Evolutionary conservation across 345 rosid genomes (phyloP), one percentile per base, ranked within the genome.

Genomic region (Passiflora organensis): DNA sequence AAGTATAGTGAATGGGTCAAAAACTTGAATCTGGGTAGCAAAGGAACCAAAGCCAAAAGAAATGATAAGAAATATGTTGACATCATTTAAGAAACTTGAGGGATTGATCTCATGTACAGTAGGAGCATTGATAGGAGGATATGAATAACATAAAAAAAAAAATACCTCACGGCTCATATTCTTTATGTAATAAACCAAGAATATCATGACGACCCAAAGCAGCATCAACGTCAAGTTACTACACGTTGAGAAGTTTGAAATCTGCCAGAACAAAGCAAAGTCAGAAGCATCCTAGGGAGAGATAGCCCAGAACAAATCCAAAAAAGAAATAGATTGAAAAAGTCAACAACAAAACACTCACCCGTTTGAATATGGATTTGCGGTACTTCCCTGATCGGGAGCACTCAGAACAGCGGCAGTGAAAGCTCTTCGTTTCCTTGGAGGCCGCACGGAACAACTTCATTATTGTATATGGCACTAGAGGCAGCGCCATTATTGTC

Each of bases 401-500:
- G 64, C 99, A 89, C 59, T 94, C 93, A 1, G 81, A 66, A 65
- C 97, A 94, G 57, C 80, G 81, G 48, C 99, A 94, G 56, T 89
- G 87, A 48, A 83, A 79, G 74, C 47, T 83, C 86, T 79, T 85
- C 24, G 72, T 66, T 57, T 94, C 85, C 66, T 72, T 83, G 0
- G 95, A 76, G 56, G 83, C 79, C 59, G 93, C 96, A 41, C 62
- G 76, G 65, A 86, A 85, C 58, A 93, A 61, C 72, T 85, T 87
- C 37, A 72, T 65, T 51, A 89, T 58, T 0, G 97, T 94, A 45
- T 87, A 89, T 32, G 97, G 99, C 76, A 94, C 91, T 48, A 89
- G 59, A 24, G 97, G 96, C 56, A 89, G 74, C 32, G 97, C 96
- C 96, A 89, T 83, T 51, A 89, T 87, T 38, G 99, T 94, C 78